These are phyloP conservation scores for Trichoderma atrobrunneum DNA, from an alignment of 2,329 filamentous ascomycete species.

Conservation along the genomic window DNA sequence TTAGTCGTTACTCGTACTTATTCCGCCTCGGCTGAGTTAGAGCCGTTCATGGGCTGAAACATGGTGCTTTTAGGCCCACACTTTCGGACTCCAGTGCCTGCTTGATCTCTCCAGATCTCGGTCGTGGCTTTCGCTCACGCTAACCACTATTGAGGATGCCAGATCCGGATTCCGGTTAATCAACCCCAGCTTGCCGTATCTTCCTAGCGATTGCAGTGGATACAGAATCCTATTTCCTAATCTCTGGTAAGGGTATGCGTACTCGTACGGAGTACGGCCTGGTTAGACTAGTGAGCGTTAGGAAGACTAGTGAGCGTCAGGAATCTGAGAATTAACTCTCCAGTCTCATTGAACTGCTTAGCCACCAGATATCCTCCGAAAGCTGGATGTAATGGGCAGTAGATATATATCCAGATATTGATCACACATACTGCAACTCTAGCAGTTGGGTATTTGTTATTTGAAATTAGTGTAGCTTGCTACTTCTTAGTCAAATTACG, in stretches of 20 bases:
- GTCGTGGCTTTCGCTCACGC: not conserved
- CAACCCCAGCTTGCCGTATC: not conserved
- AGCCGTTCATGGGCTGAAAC: not conserved
- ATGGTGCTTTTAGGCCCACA: not conserved
- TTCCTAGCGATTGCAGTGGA: not conserved
- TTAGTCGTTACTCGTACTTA: not conserved
- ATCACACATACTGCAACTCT: not conserved
- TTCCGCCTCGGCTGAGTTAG: not conserved
- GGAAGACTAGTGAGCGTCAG: not conserved
- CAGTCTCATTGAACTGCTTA: not conserved
- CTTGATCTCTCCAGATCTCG: not conserved
- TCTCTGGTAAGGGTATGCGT: not conserved
- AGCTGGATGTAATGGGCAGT: not conserved
- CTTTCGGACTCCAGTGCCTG: not conserved
- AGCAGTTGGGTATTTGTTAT: not conserved
- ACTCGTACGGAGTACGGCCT: not conserved
- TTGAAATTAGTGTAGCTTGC: not conserved
- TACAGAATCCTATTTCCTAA: not conserved
- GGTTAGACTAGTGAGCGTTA: not conserved
- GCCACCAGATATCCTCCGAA: not conserved
- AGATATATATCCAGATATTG: not conserved
- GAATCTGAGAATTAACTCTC: not conserved
- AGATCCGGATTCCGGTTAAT: not conserved
- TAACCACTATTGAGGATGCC: not conserved
- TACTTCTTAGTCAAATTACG: not conserved